Conservation (phyloP, 257 asterid genomes). For the Fraxinus pennsylvanica region DNA sequence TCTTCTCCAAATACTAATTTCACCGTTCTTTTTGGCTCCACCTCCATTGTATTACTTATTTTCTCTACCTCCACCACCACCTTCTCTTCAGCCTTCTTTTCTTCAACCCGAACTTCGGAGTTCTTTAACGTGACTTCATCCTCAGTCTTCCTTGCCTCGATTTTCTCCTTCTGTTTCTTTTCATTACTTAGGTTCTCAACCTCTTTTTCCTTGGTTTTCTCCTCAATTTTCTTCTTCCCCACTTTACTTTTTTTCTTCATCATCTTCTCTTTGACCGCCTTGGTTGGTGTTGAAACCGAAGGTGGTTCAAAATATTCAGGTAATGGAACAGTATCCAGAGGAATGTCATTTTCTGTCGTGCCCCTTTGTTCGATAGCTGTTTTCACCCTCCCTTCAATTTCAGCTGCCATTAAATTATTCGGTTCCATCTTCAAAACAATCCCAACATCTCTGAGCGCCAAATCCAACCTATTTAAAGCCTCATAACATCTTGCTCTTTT, state of each 20-base stretch:
- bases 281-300: conserved; percentile 33
- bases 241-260: conserved; percentile 42
- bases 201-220: conserved; percentile 1
- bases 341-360: conserved; percentile 32
- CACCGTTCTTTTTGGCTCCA: conserved; percentile 50
- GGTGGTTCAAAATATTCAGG: conserved; percentile 61
- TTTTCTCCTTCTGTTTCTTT: conserved; percentile 20
- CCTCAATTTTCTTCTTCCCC: conserved; percentile 39
- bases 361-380: conserved; percentile 44
- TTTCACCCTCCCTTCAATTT: conserved; percentile 68
- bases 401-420: conserved; percentile 73
- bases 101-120: conserved; percentile 31
- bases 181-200: conserved; percentile 1
- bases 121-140: conserved; percentile 11
- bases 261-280: conserved; percentile 44
- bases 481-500: conserved; percentile 93
- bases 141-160: conserved; percentile 23
- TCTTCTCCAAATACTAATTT: conserved; percentile 82
- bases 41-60: conserved; percentile 41
- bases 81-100: conserved; percentile 40
- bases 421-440: conserved; percentile 67
- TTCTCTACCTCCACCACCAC: conserved; percentile 68
- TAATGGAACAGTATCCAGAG: conserved; percentile 36
- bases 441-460: conserved; percentile 72
- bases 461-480: conserved; percentile 68